Evolutionary conservation across 345 rosid species (phyloP).

Genomic region (Hypericum perforatum): DNA sequence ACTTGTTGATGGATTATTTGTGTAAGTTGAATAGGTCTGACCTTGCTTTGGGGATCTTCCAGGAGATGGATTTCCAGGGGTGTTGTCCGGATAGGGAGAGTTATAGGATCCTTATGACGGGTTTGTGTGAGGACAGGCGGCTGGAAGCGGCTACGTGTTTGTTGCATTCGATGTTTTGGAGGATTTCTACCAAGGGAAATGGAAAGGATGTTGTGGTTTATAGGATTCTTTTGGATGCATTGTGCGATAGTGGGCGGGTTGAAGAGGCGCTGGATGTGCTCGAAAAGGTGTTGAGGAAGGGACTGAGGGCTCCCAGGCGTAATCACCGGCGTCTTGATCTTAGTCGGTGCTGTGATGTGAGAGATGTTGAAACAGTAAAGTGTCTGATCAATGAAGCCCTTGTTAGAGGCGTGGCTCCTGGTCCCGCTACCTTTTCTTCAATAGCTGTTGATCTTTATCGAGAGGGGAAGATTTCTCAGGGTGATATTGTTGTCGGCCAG

Average conservation of each 20-base stretch:
- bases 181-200: slow-evolving; percentile 82
- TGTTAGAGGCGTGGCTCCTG: slow-evolving; percentile 56
- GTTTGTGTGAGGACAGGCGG: slow-evolving; percentile 61
- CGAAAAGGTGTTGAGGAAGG: slow-evolving; percentile 65
- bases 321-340: slow-evolving; percentile 39
- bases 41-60: slow-evolving; percentile 58
- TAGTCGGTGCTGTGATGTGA: slow-evolving; percentile 26
- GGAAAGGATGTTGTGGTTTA: slow-evolving; percentile 79
- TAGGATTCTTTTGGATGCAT: slow-evolving; percentile 57
- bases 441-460: slow-evolving; percentile 61
- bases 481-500: slow-evolving; percentile 48
- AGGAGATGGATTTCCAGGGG: slow-evolving; percentile 83
- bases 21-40: slow-evolving; percentile 51
- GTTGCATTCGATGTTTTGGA: slow-evolving; percentile 90
- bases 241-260: slow-evolving; percentile 67
- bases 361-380: slow-evolving; percentile 43
- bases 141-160: slow-evolving; percentile 65
- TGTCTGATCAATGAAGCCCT: slow-evolving; percentile 52
- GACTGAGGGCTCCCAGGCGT: slow-evolving; percentile 59
- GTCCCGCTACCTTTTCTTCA: slow-evolving; percentile 52
- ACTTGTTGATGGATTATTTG: slow-evolving; percentile 64
- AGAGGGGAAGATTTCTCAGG: slow-evolving; percentile 58
- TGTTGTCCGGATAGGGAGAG: slow-evolving; percentile 75
- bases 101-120: slow-evolving; percentile 65
- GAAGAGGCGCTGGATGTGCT: slow-evolving; percentile 69